Conservation (phyloP, 345 rosid genomes). For the Jatropha curcas region DNA sequence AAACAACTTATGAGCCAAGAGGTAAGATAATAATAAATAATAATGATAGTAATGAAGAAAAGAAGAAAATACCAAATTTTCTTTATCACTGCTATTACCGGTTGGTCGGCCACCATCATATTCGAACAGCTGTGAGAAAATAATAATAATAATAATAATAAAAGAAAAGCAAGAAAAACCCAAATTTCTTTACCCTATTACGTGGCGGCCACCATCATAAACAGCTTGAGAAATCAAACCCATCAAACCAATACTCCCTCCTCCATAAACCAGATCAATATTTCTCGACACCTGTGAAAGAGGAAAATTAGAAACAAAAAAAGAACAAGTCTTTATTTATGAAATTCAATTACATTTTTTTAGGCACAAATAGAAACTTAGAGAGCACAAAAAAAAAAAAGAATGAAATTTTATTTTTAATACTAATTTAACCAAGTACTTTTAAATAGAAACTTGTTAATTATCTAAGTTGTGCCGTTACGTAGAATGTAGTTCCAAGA, state of each 20-base stretch:
- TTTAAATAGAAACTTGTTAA: not conserved
- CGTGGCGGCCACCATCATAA: slow-evolving; percentile 83
- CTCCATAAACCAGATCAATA: slow-evolving; percentile 92
- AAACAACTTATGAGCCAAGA: too few species aligned
- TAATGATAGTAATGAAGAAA: too few species aligned
- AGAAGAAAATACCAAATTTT: too few species aligned
- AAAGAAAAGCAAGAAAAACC: too few species aligned
- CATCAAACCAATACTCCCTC: slow-evolving; percentile 94
- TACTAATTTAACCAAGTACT: not conserved
- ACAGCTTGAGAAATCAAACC: slow-evolving; percentile 89
- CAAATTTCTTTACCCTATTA: slow-evolving; percentile 56
- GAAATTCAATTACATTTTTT: not conserved
- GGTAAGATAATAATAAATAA: too few species aligned
- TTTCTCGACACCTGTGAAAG: slow-evolving; percentile 66
- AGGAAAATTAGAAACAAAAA: not conserved
- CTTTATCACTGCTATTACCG: too few species aligned
- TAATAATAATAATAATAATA: too few species aligned
- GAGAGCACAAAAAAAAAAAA: too few species aligned
- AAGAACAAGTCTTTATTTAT: not conserved
- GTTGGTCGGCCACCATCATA: too few species aligned
- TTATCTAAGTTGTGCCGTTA: not conserved
- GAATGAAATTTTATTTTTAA: too few species aligned
- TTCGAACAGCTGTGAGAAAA: too few species aligned
- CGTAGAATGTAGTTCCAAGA: slow-evolving; percentile 6
- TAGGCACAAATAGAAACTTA: too few species aligned